Conservation (phyloP, 2,329 filamentous ascomycete genomes). For the Sclerotinia subarctica region DNA sequence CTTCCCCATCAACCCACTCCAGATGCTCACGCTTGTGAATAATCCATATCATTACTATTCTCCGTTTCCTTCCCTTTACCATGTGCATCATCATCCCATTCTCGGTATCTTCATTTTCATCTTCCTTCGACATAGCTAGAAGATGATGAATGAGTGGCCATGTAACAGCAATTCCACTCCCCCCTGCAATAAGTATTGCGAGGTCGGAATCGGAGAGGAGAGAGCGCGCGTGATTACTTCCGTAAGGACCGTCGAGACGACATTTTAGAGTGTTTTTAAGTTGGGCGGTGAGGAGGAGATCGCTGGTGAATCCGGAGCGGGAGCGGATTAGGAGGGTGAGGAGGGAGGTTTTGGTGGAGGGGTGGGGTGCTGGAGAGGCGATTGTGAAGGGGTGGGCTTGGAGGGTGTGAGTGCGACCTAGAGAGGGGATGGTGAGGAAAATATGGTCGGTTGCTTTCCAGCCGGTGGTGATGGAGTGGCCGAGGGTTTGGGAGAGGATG, state of each 20-base stretch:
- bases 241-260: slow-evolving; percentile 63
- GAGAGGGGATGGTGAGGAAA: slow-evolving; percentile 56
- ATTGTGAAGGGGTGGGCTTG: slow-evolving; percentile 68
- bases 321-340: slow-evolving; percentile 58
- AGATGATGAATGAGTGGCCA: slow-evolving; percentile 59
- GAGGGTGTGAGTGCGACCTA: slow-evolving; percentile 50
- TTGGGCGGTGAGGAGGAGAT: slow-evolving; percentile 51
- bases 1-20: slow-evolving; percentile 51
- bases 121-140: slow-evolving; percentile 27
- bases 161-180: slow-evolving; percentile 62
- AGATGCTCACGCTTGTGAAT: slow-evolving; percentile 52
- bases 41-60: slow-evolving; percentile 57
- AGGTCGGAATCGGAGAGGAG: slow-evolving; percentile 49
- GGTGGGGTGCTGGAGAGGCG: slow-evolving; percentile 53
- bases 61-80: slow-evolving; percentile 30
- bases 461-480: slow-evolving; percentile 45
- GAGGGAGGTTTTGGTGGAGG: slow-evolving; percentile 45
- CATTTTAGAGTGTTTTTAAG: slow-evolving; percentile 45
- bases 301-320: slow-evolving; percentile 56
- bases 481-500: slow-evolving; percentile 25
- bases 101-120: slow-evolving; percentile 25
- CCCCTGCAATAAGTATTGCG: slow-evolving; percentile 58
- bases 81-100: slow-evolving; percentile 21
- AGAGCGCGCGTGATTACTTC: slow-evolving; percentile 53
- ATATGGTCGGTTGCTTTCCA: slow-evolving; percentile 63